Evolutionary conservation across 805 yeast species (phyloP), one percentile per base, ranked within the genome.

Genomic region (Candida schatavii): DNA sequence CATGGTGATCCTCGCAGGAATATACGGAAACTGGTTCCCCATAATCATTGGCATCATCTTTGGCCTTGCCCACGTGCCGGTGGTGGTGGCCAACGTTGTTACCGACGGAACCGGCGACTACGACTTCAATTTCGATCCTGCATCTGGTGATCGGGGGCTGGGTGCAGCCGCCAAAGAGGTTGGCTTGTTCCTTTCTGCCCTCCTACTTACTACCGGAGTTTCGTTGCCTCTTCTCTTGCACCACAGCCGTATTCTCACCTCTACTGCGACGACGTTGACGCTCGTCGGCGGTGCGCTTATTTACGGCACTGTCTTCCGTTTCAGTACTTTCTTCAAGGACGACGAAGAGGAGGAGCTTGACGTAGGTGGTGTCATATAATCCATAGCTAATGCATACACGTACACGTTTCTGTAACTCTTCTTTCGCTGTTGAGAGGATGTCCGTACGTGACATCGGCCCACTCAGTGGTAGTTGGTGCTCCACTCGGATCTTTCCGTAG

Each of bases 21-120:
- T 93, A 10, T 88, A 80, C 67, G 85, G 87, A 37, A 89, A 88
- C 61, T 93, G 97, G 95, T 80, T 84, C 55, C 98, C 99, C 28
- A 74, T 91, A 44, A 74, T 83, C 29, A 88, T 85, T 50, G 74
- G 74, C 4, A 37, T 69, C 19, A 56, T 69, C 33, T 70, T 68
- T 46, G 70, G 66, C 14, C 48, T 64, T 28, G 75, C 72, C 15
- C 70, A 66, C 52, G 52, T 65, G 25, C 75, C 72, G 17, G 57
- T 65, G 15, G 61, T 57, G 4, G 50, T 70, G 4, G 52, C 74
- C 9, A 61, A 56, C 14, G 63, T 66, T 1, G 39, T 63, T 7
- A 42, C 64, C 15, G 54, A 46, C 35, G 35, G 35, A 11, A 59
- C 63, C 33, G 58, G 64, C 35, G 74, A 70, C 46, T 70, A 68